These are phyloP conservation scores for Wickerhamiella qilinensis DNA, from an alignment of 805 yeast species.

Conservation along the genomic window DNA sequence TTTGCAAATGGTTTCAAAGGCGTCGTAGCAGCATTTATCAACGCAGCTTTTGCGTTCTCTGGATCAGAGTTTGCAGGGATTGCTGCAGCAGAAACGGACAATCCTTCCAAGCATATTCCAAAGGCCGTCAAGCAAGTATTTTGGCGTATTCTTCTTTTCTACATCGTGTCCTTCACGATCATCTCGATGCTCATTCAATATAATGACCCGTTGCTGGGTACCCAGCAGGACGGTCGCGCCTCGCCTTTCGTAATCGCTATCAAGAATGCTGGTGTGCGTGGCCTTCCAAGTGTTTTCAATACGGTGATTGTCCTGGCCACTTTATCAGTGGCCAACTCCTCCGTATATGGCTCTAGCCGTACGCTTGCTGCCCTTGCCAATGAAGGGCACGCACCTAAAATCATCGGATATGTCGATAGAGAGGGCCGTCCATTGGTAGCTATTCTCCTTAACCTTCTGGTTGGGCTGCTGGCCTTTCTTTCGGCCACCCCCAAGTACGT, in stretches of 20 bases:
- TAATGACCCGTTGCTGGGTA: slow-evolving; percentile 29
- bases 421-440: slow-evolving; percentile 53
- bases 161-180: slow-evolving; percentile 35
- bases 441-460: slow-evolving; percentile 30
- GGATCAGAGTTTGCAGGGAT: slow-evolving; percentile 54
- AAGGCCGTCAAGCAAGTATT: slow-evolving; percentile 57
- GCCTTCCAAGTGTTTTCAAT: slow-evolving; percentile 49
- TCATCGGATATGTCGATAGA: slow-evolving; percentile 45
- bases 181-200: slow-evolving; percentile 52
- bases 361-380: slow-evolving; percentile 46
- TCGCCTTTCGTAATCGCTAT: slow-evolving; percentile 71
- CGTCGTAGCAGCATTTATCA: slow-evolving; percentile 44
- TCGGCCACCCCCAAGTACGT: slow-evolving; percentile 36
- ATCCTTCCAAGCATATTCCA: slow-evolving; percentile 48
- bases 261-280: slow-evolving; percentile 43
- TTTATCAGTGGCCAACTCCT: slow-evolving; percentile 55
- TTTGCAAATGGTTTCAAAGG: slow-evolving; percentile 51
- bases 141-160: slow-evolving; percentile 55
- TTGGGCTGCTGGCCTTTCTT: slow-evolving; percentile 45
- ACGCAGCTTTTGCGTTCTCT: slow-evolving; percentile 50
- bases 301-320: slow-evolving; percentile 53
- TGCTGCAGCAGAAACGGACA: slow-evolving; percentile 51
- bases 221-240: slow-evolving; percentile 41
- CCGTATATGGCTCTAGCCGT: slow-evolving; percentile 57
- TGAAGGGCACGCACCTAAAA: slow-evolving; percentile 45